Evolutionary conservation across 805 yeast species (phyloP).

Genomic region (Cyberlindnera euphorbiae): DNA sequence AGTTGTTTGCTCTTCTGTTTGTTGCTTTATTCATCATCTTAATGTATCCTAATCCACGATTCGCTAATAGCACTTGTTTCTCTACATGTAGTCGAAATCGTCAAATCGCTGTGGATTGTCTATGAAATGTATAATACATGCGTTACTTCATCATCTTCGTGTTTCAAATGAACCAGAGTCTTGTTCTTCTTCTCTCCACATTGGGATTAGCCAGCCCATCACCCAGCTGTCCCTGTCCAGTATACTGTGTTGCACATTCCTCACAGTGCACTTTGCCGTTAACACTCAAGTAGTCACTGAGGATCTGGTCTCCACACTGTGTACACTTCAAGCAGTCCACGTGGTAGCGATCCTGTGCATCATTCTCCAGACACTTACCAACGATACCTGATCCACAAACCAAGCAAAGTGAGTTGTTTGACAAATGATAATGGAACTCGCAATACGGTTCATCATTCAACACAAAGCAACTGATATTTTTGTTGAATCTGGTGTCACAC

Average conservation of each 20-base stretch:
- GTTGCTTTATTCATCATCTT: neutral
- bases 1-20: neutral
- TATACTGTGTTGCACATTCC: constrained; percentile 17
- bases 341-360: constrained; percentile 69
- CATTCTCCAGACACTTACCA: constrained; percentile 85
- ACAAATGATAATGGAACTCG: constrained; percentile 65
- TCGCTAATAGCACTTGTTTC: no score
- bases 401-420: constrained; percentile 71
- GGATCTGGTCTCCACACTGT: constrained; percentile 48
- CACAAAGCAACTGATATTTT: constrained; percentile 67
- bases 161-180: constrained; percentile 17
- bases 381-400: constrained; percentile 75
- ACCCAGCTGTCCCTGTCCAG: neutral
- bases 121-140: neutral
- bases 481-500: constrained; percentile 56
- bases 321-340: constrained; percentile 64
- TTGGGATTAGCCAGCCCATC: constrained; percentile 3
- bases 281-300: constrained; percentile 50
- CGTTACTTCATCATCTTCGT: neutral
- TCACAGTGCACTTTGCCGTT: constrained; percentile 51
- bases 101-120: no score
- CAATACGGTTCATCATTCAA: constrained; percentile 80
- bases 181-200: constrained; percentile 27
- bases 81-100: no score
- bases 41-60: no score